Base-by-base conservation (phyloP, 139 green algal species). In the Chlamydomonas schloesseri region DNA sequence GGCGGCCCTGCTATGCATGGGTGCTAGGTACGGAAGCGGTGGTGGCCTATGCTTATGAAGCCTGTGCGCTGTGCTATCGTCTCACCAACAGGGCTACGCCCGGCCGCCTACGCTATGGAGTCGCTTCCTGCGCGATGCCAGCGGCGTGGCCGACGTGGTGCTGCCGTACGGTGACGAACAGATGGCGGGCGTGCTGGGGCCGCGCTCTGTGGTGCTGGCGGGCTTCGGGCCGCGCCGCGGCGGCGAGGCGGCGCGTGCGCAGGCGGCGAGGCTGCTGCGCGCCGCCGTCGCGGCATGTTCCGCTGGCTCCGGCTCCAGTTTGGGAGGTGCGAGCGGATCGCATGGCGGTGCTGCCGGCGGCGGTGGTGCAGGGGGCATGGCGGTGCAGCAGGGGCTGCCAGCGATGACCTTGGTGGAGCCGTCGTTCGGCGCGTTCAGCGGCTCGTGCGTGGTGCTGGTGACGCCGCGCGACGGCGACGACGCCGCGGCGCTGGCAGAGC, bases 151-250 rank as follows among this genome's bases (percentile, higher is more conserved):
- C 28, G 33, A 87, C 8, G 34, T 87, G 6, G 37, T 78, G 17
- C 69, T 87, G 68, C 81, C 81, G 69, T 87, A 87, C 55, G 64
- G 68, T 42, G 72, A 79, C 47, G 72, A 79, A 29, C 72, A 79
- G 72, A 65, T 79, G 47, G 26, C 46, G 26, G 28, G 29, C 29
- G 11, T 79, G 29, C 72, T 79, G 46, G 10, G 36, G 46, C 72
- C 72, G 9, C 72, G 47, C 47, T 42, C 46, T 47, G 26, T 79
- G 4, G 3, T 79, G 5, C 28, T 79, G 13, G 72, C 47, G 47
- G 72, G 72, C 72, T 42, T 79, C 29, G 72, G 72, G 6, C 47
- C 36, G 26, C 29, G 29, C 26, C 29, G 46, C 5, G 47, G 47
- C 72, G 72, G 72, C 72, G n/a, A 65, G 46, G 46, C 29, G 13